phyloP scores from a whole-genome alignment of 2,329 filamentous ascomycete genomes.

The Trichoderma citrinoviride region DNA sequence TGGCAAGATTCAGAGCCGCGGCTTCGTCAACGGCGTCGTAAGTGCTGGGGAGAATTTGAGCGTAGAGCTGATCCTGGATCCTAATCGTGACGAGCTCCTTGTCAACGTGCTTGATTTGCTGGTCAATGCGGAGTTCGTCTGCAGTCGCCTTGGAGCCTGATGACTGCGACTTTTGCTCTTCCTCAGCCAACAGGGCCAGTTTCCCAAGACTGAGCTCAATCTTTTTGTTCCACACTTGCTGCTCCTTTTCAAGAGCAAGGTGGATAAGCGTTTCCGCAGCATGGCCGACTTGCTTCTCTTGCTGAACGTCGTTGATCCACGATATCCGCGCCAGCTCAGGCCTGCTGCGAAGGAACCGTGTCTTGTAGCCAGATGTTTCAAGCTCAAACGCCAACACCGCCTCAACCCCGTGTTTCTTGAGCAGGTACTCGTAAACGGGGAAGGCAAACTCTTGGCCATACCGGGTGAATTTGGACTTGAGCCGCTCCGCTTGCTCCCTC shows the following conservation, averaged over 20 bases:
- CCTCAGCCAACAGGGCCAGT: constrained; percentile 68
- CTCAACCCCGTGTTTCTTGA: constrained; percentile 63
- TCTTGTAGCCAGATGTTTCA: constrained; percentile 69
- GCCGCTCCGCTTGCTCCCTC: constrained; percentile 45
- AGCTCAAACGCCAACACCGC: constrained; percentile 68
- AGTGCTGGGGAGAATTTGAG: constrained; percentile 66
- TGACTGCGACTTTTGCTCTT: constrained; percentile 31
- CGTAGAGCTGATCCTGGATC: constrained; percentile 76
- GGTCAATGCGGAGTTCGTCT: constrained; percentile 40
- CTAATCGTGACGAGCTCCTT: constrained; percentile 65
- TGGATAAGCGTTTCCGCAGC: constrained; percentile 70
- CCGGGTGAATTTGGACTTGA: constrained; percentile 54
- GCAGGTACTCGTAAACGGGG: constrained; percentile 76
- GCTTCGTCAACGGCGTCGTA: constrained; percentile 73
- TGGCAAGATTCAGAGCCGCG: constrained; percentile 72
- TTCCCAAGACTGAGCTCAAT: constrained; percentile 89
- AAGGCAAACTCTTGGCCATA: constrained; percentile 68
- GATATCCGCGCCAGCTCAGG: constrained; percentile 72
- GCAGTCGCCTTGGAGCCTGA: constrained; percentile 39
- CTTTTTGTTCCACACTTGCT: constrained; percentile 87
- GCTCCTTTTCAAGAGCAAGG: constrained; percentile 69
- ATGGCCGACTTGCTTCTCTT: constrained; percentile 69
- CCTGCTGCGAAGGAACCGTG: constrained; percentile 71
- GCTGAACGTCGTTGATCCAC: constrained; percentile 91
- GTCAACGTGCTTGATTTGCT: constrained; percentile 54